phyloP scores from a whole-genome alignment of 257 asterid genomes.

The Solanum sparsipilum region DNA sequence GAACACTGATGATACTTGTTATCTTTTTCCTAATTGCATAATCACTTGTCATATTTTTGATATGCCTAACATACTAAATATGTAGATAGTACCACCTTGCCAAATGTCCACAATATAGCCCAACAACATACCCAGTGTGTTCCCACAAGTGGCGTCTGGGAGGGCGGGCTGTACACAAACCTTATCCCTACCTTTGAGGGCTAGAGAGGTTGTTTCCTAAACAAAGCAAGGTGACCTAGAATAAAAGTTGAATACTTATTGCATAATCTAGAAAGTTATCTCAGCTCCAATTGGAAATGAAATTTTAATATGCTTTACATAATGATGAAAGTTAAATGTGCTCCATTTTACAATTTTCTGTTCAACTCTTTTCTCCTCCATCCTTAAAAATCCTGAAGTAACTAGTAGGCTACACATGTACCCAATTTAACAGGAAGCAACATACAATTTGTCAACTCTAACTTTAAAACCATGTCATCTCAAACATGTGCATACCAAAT shows the following conservation, averaged over 20 bases:
- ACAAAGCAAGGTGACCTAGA: not conserved
- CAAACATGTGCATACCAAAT: not conserved
- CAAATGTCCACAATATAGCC: not conserved
- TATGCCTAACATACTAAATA: not conserved
- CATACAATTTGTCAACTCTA: not conserved
- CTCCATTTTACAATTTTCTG: not conserved
- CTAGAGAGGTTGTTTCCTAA: not conserved
- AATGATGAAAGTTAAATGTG: not conserved
- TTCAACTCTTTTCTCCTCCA: not conserved
- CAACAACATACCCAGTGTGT: not conserved
- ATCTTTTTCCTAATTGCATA: not conserved
- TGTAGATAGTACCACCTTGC: not conserved
- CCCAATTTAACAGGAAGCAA: not conserved
- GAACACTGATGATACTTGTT: not conserved
- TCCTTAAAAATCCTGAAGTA: not conserved
- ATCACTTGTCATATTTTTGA: not conserved
- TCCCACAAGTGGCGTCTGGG: not conserved
- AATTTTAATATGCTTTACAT: not conserved
- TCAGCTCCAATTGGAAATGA: not conserved
- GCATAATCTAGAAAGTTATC: not conserved
- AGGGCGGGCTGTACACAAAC: not conserved
- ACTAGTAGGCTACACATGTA: not conserved
- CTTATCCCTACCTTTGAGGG: not conserved
- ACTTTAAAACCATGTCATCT: not conserved
- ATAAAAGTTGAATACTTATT: not conserved